These are phyloP conservation scores for Cicer chorassanicum DNA, from an alignment of 306 rosid genomes.

Conservation along the genomic window DNA sequence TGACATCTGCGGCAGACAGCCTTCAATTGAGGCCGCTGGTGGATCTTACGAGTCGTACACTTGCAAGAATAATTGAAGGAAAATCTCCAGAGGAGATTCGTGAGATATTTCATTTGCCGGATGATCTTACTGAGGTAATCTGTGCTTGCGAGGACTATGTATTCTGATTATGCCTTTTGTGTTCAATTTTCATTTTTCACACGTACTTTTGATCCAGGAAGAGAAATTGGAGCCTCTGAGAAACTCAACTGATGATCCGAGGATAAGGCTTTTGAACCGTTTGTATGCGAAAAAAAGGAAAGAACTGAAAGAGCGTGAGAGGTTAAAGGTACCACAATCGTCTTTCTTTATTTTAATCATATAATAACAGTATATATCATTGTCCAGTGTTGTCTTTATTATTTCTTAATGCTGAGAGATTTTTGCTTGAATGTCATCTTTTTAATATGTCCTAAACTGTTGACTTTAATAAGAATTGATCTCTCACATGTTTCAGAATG, in stretches of 20 bases:
- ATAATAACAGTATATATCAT: neutral
- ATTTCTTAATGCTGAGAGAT: slow-evolving; percentile 28
- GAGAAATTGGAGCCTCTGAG: slow-evolving; percentile 93
- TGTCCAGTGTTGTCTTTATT: slow-evolving; percentile 29
- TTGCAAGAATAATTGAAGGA: slow-evolving; percentile 97
- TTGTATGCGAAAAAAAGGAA: slow-evolving; percentile 92
- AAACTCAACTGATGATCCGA: slow-evolving; percentile 86
- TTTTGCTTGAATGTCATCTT: slow-evolving; percentile 31
- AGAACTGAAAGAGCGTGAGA: slow-evolving; percentile 87
- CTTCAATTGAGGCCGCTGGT: slow-evolving; percentile 94
- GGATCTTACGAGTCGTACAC: slow-evolving; percentile 91
- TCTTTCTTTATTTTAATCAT: slow-evolving; percentile 44
- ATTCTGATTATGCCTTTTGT: slow-evolving; percentile 40
- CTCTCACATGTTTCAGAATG: slow-evolving; percentile 63
- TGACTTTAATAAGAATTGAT: slow-evolving; percentile 32
- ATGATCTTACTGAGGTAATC: slow-evolving; percentile 95
- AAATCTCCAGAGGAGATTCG: slow-evolving; percentile 94
- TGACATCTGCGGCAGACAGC: slow-evolving; percentile 93
- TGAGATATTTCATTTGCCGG: slow-evolving; percentile 90
- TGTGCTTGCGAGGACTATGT: slow-evolving; percentile 50
- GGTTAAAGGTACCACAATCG: slow-evolving; percentile 69
- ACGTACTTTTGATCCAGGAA: slow-evolving; percentile 65
- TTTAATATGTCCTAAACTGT: slow-evolving; percentile 21
- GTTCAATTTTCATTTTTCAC: slow-evolving; percentile 46
- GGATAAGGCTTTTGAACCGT: slow-evolving; percentile 90